Evolutionary conservation across 345 rosid species (phyloP).

Genomic region (Balakata baccata): DNA sequence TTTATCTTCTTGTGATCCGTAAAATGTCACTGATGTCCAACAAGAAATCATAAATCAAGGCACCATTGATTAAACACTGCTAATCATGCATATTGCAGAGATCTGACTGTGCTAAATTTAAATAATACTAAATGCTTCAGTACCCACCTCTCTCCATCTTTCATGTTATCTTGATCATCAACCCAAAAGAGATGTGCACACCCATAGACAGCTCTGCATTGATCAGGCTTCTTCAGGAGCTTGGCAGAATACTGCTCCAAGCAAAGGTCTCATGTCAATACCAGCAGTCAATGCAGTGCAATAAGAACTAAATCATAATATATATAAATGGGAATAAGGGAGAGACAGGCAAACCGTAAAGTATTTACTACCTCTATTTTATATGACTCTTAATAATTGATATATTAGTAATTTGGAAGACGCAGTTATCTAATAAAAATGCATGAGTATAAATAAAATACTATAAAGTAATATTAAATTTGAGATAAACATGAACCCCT

Average conservation of each 20-base stretch:
- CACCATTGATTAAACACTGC: neutral
- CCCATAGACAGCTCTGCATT: slow-evolving; percentile 93
- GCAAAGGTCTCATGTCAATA: slow-evolving; percentile 28
- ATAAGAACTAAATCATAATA: neutral
- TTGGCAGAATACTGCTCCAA: slow-evolving; percentile 85
- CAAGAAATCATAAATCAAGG: neutral
- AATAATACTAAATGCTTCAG: neutral
- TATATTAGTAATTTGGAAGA: no score
- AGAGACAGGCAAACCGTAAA: no score
- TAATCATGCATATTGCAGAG: neutral
- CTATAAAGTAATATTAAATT: no score
- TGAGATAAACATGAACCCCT: no score
- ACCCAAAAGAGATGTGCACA: slow-evolving; percentile 98
- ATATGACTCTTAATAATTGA: no score
- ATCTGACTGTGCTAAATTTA: neutral
- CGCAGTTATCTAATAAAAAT: no score
- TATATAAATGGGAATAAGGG: no score
- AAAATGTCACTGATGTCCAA: neutral
- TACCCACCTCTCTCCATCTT: slow-evolving; percentile 94
- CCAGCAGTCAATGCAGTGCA: neutral
- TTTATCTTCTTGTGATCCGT: neutral
- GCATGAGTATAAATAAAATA: no score
- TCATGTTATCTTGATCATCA: slow-evolving; percentile 75
- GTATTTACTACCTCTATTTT: no score
- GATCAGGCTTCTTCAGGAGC: slow-evolving; percentile 97